phyloP scores from a whole-genome alignment of 176 grass and related monocot species.

The Triticum aestivum region IWGSC_CS_RefSeq_v2.1 NC_057805.1:518226369-518226868 shows the following conservation, averaged over 20 bases:
- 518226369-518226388: conserved; percentile 12
- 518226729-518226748: conserved; percentile 63
- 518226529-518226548: conserved; percentile 90
- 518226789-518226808: neutral
- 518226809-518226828: conserved; percentile 71
- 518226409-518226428: conserved; percentile 50
- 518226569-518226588: conserved; percentile 66
- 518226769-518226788: neutral
- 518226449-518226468: conserved; percentile 66
- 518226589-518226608: conserved; percentile 76
- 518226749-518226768: neutral
- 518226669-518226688: conserved; percentile 72
- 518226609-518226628: conserved; percentile 73
- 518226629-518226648: conserved; percentile 83
- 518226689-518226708: conserved; percentile 71
- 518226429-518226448: conserved; percentile 74
- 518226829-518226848: conserved; percentile 82
- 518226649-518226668: conserved; percentile 76
- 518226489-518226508: conserved; percentile 84
- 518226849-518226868: conserved; percentile 58
- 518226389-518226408: conserved; percentile 40
- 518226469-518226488: conserved; percentile 77
- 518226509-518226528: conserved; percentile 90
- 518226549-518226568: conserved; percentile 77
- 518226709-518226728: conserved; percentile 51